Base-by-base conservation (phyloP, 78 protist species). In the Dictyostelium citrinum region DNA sequence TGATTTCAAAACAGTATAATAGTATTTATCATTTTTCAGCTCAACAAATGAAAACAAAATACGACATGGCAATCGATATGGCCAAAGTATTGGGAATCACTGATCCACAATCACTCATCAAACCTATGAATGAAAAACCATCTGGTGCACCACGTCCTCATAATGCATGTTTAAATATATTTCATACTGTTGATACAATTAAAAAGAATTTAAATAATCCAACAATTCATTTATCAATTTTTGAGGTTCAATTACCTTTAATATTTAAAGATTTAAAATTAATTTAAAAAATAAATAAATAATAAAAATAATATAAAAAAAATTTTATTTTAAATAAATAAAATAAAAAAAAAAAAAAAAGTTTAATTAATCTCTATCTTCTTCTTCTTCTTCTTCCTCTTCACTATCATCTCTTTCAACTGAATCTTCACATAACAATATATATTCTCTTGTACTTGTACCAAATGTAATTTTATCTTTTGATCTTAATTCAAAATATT, bases 401-500 rank as follows among this genome's bases (percentile, higher is more conserved):
- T 55, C 70, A 39, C 41, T 1, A 45, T 17, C 37, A 39, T 70
- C 45, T 31, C 9, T 35, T 10, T 86, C 93, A 39, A 74, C 22
- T 9, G 55, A 24, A 31, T 80, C 93, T 70, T 96, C 98, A 16
- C 91, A 31, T 55, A 97, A 24, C 37, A 97, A 11, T 27, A 97
- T 90, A 83, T 90, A 97, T 83, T 97, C 98, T 72, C 98, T 80
- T 68, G 98, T 61, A 58, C 91, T 71, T 31, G 70, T 29, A 5
- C 97, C 99, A 85, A 98, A 98, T 51, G 45, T 82, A 14, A 98
- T 22, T 33, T 78, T 35, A 80, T 98, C 99, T 29, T 35, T 46
- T 33, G 80, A 49, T 16, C 67, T 64, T 45, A 98, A 45, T 33
- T 98, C 98, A 10, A 90, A 22, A 84, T 97, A 98, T 10, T 85